Percentiles rank a stretch among this genome's conserved stretches.
Evolutionary conservation across 345 rosid genomes (phyloP).

Genomic region (Mercurialis annua): DNA sequence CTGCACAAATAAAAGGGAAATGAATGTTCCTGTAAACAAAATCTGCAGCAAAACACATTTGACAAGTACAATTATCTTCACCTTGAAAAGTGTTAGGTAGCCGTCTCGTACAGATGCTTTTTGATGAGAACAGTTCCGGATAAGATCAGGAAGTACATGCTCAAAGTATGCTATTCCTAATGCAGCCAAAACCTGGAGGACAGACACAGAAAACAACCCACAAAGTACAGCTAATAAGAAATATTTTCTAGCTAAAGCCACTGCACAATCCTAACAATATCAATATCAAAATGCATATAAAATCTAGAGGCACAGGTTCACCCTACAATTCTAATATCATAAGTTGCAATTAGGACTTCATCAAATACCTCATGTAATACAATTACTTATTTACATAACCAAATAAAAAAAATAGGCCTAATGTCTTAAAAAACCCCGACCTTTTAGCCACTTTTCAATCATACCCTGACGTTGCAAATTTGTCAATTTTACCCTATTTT

Average conservation of each 20-base stretch:
- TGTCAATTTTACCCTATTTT: too few relatives aligned
- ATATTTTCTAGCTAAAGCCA: not conserved
- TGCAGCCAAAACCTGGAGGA: constrained; percentile 83
- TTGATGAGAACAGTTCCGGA: constrained; percentile 89
- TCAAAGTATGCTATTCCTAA: constrained; percentile 87
- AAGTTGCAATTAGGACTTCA: not conserved
- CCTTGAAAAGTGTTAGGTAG: constrained; percentile 96
- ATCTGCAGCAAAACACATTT: constrained; percentile 1
- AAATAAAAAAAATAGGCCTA: not conserved
- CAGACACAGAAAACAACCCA: not conserved
- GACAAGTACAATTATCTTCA: constrained; percentile 13
- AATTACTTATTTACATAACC: not conserved
- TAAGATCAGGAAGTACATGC: constrained; percentile 78
- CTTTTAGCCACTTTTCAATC: too few relatives aligned
- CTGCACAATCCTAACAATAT: not conserved
- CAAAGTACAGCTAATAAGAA: not conserved
- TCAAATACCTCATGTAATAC: not conserved
- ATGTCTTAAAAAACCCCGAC: too few relatives aligned
- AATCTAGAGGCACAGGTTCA: not conserved
- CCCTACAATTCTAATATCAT: not conserved
- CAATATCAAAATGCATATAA: not conserved
- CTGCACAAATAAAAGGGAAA: constrained; percentile 37
- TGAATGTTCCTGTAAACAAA: not conserved
- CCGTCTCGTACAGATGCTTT: constrained; percentile 97
- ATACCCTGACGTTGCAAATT: too few relatives aligned